Conservation (phyloP, 2,329 filamentous ascomycete species). For the Pestalotiopsis sp. region DNA sequence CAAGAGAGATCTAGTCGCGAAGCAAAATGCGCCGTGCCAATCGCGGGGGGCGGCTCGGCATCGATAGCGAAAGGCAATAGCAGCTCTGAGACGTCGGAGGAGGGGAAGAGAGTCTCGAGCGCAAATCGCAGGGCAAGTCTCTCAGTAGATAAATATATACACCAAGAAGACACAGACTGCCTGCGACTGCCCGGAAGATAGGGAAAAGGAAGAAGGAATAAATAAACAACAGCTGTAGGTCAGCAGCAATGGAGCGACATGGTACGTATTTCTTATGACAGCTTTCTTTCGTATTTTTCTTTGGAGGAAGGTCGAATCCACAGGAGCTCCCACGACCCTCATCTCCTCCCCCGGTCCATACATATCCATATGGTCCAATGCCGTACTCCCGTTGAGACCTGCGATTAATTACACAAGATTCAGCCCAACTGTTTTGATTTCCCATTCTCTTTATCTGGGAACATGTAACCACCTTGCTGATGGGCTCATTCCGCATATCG, state of each 20-base stretch:
- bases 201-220: neutral
- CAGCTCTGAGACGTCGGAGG: neutral
- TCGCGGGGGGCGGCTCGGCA: neutral
- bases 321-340: neutral
- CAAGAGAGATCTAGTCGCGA: neutral
- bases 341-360: neutral
- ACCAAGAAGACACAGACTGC: neutral
- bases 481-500: slow-evolving; percentile 20
- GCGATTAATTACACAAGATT: neutral
- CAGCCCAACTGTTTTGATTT: neutral
- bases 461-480: slow-evolving; percentile 22
- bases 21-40: neutral
- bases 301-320: neutral
- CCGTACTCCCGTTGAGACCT: slow-evolving; percentile 1
- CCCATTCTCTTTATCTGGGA: neutral
- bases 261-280: neutral
- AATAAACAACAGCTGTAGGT: neutral
- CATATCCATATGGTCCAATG: neutral
- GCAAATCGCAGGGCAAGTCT: neutral
- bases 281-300: neutral
- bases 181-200: neutral
- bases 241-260: neutral
- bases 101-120: neutral
- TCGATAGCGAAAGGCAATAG: neutral
- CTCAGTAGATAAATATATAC: neutral